Evolutionary conservation across 208 protist genomes (phyloP).

Genomic region (Leishmania martiniquensis): DNA sequence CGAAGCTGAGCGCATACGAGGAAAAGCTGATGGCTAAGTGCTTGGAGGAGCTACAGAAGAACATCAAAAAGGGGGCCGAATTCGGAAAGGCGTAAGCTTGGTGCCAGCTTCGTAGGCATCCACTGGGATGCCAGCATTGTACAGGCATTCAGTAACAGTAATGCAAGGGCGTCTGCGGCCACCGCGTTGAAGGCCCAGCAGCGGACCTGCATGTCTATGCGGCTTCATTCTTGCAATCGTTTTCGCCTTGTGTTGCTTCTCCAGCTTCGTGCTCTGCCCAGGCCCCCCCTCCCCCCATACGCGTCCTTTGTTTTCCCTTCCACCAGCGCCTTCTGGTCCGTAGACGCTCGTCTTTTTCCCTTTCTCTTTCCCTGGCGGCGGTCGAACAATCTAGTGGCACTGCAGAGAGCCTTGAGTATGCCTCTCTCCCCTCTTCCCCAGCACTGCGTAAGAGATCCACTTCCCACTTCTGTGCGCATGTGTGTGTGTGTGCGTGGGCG

Average conservation of each 20-base stretch:
- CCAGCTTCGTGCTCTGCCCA: neutral
- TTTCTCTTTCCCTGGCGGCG: neutral
- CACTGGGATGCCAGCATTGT: neutral
- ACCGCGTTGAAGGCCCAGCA: neutral
- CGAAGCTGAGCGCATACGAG: conserved; percentile 64
- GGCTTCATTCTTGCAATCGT: neutral
- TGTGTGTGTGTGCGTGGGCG: too few relatives aligned
- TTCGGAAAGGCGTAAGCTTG: conserved; percentile 36
- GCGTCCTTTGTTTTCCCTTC: too few relatives aligned
- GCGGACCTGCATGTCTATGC: neutral
- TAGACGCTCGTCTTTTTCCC: neutral
- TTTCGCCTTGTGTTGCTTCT: neutral
- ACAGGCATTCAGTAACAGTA: neutral
- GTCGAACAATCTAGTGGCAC: neutral
- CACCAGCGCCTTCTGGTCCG: neutral
- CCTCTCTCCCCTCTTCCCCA: neutral
- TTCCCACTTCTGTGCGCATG: too few relatives aligned
- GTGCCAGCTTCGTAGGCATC: too few relatives aligned
- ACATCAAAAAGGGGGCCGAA: conserved; percentile 84
- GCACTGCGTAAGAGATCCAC: neutral
- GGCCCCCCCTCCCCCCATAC: neutral
- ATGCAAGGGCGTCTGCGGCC: neutral
- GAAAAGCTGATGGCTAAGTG: conserved; percentile 71
- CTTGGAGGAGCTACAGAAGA: conserved; percentile 79
- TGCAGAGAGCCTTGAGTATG: neutral